Base-by-base conservation (phyloP, 805 yeast species). In the Phaffomyces thermotolerans region DNA sequence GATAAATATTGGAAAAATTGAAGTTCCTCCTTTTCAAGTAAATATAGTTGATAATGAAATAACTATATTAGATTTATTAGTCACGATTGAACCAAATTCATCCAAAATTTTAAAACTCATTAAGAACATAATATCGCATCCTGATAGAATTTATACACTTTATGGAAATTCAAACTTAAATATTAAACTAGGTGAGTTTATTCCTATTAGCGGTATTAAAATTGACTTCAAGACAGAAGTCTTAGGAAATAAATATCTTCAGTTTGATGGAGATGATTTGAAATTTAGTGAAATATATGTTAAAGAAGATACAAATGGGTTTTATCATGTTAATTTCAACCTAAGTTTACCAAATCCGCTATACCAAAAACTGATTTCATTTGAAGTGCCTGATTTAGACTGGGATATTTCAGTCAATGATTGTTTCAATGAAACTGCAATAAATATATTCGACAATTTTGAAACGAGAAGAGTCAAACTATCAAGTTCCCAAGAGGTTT, bases 321-420 rank as follows among this genome's bases (percentile, higher is more conserved):
- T 12, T 6, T 58, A 64, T 39, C 50, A 54, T 8, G 48, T 65
- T 18, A 49, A 51, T 22, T 49, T 58, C 31, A 42, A 41, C 4
- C 33, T 50, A 20, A 40, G 50, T 6, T 18, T 57, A 4, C 58
- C 62, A 18, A 53, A 58, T 31, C 57, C 56, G 12, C 39, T 61
- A 9, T n/a, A 37, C 32, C 32, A 43, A 45, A 39, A 49, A 39
- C 6, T 55, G 47, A 46, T 43, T 52, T 40, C 53, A 20, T 42
- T 57, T 48, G 20, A 49, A 14, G 46, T 71, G 6, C 76, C 77
- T 10, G 36, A 46, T 8, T 43, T 69, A 7, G 45, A 52, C 5
- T 71, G 75, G 74, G 56, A 59, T 15, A 9, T 70, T 2, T 50
- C 54, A 10, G 45, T 69, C 15, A 55, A 65, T 8, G 72, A 66